These are phyloP conservation scores for Aspergillus hancockii DNA, from an alignment of 495 filamentous ascomycete genomes.

Conservation along the genomic window DNA sequence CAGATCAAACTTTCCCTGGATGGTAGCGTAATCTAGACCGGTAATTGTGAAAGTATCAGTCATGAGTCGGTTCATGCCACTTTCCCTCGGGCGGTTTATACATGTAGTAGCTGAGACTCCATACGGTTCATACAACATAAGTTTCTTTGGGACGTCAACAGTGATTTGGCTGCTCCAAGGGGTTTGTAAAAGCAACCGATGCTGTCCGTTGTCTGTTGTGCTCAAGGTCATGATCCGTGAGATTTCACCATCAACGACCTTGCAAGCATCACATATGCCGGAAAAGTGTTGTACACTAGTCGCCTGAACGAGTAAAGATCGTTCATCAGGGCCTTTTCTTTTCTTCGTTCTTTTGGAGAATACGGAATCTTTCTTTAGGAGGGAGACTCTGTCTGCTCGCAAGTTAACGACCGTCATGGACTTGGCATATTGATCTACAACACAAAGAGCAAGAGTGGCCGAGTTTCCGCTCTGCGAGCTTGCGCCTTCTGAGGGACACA, in stretches of 20 bases:
- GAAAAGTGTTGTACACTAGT: slow-evolving; percentile 41
- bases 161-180: slow-evolving; percentile 69
- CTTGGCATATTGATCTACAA: slow-evolving; percentile 67
- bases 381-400: slow-evolving; percentile 38
- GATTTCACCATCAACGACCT: slow-evolving; percentile 65
- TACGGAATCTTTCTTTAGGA: slow-evolving; percentile 32
- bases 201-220: slow-evolving; percentile 59
- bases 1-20: slow-evolving; percentile 62
- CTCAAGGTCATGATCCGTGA: slow-evolving; percentile 71
- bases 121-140: slow-evolving; percentile 48
- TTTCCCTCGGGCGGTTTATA: slow-evolving; percentile 43
- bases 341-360: slow-evolving; percentile 33
- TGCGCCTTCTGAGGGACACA: slow-evolving; percentile 56
- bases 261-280: slow-evolving; percentile 73
- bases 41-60: slow-evolving; percentile 47
- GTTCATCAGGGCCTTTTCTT: slow-evolving; percentile 21
- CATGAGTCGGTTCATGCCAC: slow-evolving; percentile 53
- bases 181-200: slow-evolving; percentile 69
- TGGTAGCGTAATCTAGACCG: slow-evolving; percentile 44
- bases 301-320: slow-evolving; percentile 42
- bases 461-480: slow-evolving; percentile 30
- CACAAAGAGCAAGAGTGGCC: slow-evolving; percentile 60
- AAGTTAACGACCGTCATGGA: slow-evolving; percentile 69
- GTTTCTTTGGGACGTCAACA: slow-evolving; percentile 51
- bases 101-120: slow-evolving; percentile 36